These are phyloP conservation scores for Strigomonas galati DNA, from an alignment of 208 protist genomes.

Conservation along the genomic window DNA sequence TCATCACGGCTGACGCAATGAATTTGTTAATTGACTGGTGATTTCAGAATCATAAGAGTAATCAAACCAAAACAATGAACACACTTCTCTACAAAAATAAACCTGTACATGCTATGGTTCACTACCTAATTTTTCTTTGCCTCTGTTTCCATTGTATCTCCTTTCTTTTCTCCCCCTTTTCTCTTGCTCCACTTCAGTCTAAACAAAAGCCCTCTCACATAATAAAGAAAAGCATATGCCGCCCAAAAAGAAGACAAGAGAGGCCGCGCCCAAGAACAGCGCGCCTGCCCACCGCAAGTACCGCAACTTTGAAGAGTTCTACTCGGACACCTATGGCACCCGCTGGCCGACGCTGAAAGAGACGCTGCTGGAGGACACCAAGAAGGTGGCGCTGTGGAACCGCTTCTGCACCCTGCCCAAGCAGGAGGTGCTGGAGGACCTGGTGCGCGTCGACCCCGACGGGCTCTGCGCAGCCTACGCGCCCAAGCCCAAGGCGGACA, in stretches of 20 bases:
- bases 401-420: conserved; percentile 76
- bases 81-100: no score
- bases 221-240: conserved; percentile 2
- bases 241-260: conserved; percentile 8
- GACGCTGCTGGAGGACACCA: conserved; percentile 34
- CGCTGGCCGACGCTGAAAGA: conserved; percentile 64
- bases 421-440: conserved; percentile 40
- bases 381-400: conserved; percentile 78
- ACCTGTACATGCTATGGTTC: no score
- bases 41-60: no score
- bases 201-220: not conserved
- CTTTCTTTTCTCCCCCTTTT: not conserved
- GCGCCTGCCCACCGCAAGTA: conserved; percentile 3
- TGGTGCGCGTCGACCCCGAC: conserved; percentile 33
- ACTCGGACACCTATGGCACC: conserved; percentile 57
- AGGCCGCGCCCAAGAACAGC: conserved; percentile 2
- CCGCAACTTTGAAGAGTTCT: conserved; percentile 66
- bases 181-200: not conserved
- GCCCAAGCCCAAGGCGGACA: not conserved
- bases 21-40: no score
- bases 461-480: not conserved
- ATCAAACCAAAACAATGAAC: no score
- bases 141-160: no score
- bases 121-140: no score
- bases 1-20: no score